phyloP scores from a whole-genome alignment of 1,284 basidiomycete species.

The Ustilago vetiveriae region DNA sequence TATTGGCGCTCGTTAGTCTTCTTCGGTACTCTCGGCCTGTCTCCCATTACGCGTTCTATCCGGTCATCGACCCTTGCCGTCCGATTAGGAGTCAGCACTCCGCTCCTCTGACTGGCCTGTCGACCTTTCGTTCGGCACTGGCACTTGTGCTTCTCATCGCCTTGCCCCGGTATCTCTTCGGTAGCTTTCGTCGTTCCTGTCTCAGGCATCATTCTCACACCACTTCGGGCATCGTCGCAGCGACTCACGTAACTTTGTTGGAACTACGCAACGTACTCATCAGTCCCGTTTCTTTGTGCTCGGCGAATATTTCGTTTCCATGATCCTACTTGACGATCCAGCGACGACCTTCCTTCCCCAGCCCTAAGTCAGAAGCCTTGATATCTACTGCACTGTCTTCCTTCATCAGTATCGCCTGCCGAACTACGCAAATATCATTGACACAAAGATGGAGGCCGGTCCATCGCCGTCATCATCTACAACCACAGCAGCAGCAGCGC shows the following conservation, averaged over 20 bases:
- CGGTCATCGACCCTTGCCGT: conserved; percentile 7
- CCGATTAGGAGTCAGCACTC: conserved; percentile 4
- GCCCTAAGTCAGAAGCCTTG: no score
- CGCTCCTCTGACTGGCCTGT: background rate
- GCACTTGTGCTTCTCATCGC: background rate
- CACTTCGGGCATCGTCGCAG: no score
- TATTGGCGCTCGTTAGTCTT: no score
- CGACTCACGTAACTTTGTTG: background rate
- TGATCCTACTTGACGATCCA: no score
- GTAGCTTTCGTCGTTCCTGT: background rate
- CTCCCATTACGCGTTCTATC: background rate
- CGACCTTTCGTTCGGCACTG: background rate
- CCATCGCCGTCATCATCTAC: conserved; percentile 2
- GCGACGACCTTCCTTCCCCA: no score
- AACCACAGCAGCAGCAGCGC: conserved; percentile 1
- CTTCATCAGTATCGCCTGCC: no score
- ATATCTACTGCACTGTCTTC: no score
- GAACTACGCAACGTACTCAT: background rate
- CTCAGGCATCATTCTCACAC: no score
- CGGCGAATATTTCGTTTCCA: no score
- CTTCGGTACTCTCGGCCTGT: conserved; percentile 27
- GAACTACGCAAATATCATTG: no score
- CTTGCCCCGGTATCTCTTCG: background rate
- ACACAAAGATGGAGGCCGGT: conserved; percentile 20
- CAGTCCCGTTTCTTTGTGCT: background rate